Percentiles rank a stretch among this genome's conserved stretches.
Evolutionary conservation across 208 protist genomes (phyloP).

Genomic region (Wallacemonas sp.): DNA sequence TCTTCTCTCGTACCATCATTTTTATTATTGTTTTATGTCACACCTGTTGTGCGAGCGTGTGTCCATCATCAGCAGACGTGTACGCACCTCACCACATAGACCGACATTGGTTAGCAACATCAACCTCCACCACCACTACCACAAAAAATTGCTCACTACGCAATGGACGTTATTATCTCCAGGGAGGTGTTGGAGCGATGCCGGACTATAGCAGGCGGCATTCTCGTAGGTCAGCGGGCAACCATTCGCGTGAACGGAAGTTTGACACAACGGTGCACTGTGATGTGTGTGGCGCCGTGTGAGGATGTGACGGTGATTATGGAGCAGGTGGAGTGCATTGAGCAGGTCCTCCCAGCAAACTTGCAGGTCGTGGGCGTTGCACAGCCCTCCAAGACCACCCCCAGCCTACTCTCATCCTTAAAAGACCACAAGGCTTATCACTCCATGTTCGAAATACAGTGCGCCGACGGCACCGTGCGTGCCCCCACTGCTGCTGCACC

Average conservation of each 20-base stretch:
- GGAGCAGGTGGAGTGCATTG: conserved; percentile 79
- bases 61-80: too few relatives aligned
- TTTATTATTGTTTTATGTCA: too few relatives aligned
- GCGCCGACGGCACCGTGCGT: not conserved
- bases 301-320: conserved; percentile 41
- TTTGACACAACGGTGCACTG: not conserved
- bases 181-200: not conserved
- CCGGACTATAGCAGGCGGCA: not conserved
- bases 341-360: conserved; percentile 64
- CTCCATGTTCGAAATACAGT: not conserved
- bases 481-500: not conserved
- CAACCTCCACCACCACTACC: too few relatives aligned
- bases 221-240: conserved; percentile 9
- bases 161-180: conserved; percentile 1
- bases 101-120: too few relatives aligned
- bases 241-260: not conserved
- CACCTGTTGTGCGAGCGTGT: too few relatives aligned
- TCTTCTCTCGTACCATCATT: too few relatives aligned
- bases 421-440: not conserved
- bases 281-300: conserved; percentile 34
- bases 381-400: not conserved
- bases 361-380: conserved; percentile 55
- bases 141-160: too few relatives aligned
- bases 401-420: not conserved
- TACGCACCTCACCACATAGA: too few relatives aligned